Base-by-base conservation (phyloP, 2,329 filamentous ascomycete genomes). In the Ambrosiella beaveri region DNA sequence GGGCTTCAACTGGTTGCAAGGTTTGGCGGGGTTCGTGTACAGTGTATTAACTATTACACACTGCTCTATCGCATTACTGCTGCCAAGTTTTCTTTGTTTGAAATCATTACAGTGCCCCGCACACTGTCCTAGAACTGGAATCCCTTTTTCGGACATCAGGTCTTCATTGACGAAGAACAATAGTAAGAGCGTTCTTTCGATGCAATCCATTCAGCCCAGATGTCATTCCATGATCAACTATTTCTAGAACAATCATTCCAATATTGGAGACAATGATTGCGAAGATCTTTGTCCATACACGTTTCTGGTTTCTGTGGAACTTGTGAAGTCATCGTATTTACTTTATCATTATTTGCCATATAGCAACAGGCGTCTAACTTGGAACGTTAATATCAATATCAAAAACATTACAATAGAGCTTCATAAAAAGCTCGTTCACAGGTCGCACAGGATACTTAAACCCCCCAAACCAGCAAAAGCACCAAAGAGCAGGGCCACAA, bases 341-440 rank as follows among this genome's bases (percentile, higher is more conserved):
- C 41, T 50, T 57, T n/a, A 52, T 57, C 51, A 60, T 60, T 58
- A 60, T 54, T 56, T 60, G 51, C 56, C 27, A 57, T 55, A 27
- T 15, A 57, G 40, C 51, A 57, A 47, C 49, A 38, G 51, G 39
- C 37, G 56, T 60, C 59, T 58, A 60, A 36, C 54, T 59, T 55
- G 37, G 27, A 58, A 59, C 56, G 44, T 52, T 52, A 57, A 36
- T 53, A 15, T 51, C 12, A 35, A 57, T 51, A 44, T 52, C 40
- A 41, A 19, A 57, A 51, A 35, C 47, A 51, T 51, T 41, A 57
- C 17, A 19, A 8, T 44, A 15, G 11, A 44, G 38, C 36, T 44
- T 39, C 1, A 27, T 55, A 6, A 15, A 39, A 7, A 13, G 17
- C 15, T 27, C 13, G 11, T 19, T 17, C 39, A 13, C 15, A 27